phyloP scores from a whole-genome alignment of 2,329 filamentous ascomycete genomes.

The Calonectria pauciramosa region DNA sequence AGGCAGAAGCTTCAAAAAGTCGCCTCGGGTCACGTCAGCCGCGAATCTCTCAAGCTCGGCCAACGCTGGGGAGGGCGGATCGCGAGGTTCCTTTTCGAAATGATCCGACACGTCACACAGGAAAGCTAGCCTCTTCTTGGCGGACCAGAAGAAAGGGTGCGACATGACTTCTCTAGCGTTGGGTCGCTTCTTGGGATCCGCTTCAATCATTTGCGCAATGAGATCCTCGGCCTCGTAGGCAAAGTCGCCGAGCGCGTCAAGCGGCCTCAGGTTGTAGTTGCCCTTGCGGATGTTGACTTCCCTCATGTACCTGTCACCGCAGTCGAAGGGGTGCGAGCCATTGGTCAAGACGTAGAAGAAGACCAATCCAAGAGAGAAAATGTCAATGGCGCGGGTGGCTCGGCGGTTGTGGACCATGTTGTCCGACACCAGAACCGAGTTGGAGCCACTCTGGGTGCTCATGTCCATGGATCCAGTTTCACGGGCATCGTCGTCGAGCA shows the following conservation, averaged over 20 bases:
- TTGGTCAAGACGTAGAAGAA: conserved; percentile 99
- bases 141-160: conserved; percentile 96
- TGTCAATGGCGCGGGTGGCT: conserved; percentile 95
- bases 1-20: conserved; percentile 84
- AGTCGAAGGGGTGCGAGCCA: conserved; percentile 93
- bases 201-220: conserved; percentile 81
- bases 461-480: conserved; percentile 62
- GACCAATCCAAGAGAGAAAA: conserved; percentile 97
- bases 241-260: conserved; percentile 85
- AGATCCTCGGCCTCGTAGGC: conserved; percentile 90
- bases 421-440: conserved; percentile 68
- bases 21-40: conserved; percentile 69
- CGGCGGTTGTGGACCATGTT: conserved; percentile 76
- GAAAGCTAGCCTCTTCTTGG: conserved; percentile 90
- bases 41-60: conserved; percentile 69
- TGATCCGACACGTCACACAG: conserved; percentile 97
- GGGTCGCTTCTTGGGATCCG: conserved; percentile 71
- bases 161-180: conserved; percentile 84
- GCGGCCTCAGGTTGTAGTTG: conserved; percentile 77
- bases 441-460: conserved; percentile 73
- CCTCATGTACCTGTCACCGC: conserved; percentile 93
- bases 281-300: conserved; percentile 98
- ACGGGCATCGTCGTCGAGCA: conserved; percentile 81
- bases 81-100: conserved; percentile 91
- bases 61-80: conserved; percentile 81